Percentiles rank a stretch among this genome's conserved stretches.
Conservation (phyloP, 2,329 filamentous ascomycete species). For the Arthrobotrys sinensis region DNA sequence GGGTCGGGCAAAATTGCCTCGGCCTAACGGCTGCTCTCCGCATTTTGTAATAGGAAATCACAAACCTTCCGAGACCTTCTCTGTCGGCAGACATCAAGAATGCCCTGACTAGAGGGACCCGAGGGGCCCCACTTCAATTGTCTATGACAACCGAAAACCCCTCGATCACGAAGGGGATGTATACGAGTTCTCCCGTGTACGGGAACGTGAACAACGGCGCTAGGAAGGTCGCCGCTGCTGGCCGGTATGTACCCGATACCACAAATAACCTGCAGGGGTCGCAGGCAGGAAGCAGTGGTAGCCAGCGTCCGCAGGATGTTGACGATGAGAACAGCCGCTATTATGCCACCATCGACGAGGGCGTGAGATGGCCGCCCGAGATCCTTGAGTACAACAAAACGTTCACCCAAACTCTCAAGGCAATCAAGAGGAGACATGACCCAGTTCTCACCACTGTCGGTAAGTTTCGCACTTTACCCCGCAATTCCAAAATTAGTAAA, state of each 20-base stretch:
- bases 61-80: constrained; percentile 82
- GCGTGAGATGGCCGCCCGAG: constrained; percentile 91
- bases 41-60: constrained; percentile 81
- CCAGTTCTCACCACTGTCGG: constrained; percentile 94
- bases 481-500: constrained; percentile 16
- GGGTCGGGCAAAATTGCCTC: constrained; percentile 61
- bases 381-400: constrained; percentile 93
- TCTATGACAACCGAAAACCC: constrained; percentile 90
- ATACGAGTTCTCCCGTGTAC: constrained; percentile 74
- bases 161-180: constrained; percentile 87
- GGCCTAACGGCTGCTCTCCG: constrained; percentile 63
- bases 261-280: constrained; percentile 64
- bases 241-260: constrained; percentile 61
- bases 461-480: constrained; percentile 60
- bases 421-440: constrained; percentile 96
- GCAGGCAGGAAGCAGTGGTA: constrained; percentile 37
- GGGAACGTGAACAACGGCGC: constrained; percentile 70
- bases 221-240: constrained; percentile 68
- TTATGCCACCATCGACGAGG: constrained; percentile 92
- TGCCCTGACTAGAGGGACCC: constrained; percentile 66
- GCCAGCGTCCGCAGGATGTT: constrained; percentile 60
- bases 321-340: constrained; percentile 76
- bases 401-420: constrained; percentile 89
- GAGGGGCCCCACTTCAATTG: constrained; percentile 77
- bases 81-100: constrained; percentile 83